These are phyloP conservation scores for Musa itinerans DNA, from an alignment of 176 grass and related monocot species.

Conservation along the genomic window DNA sequence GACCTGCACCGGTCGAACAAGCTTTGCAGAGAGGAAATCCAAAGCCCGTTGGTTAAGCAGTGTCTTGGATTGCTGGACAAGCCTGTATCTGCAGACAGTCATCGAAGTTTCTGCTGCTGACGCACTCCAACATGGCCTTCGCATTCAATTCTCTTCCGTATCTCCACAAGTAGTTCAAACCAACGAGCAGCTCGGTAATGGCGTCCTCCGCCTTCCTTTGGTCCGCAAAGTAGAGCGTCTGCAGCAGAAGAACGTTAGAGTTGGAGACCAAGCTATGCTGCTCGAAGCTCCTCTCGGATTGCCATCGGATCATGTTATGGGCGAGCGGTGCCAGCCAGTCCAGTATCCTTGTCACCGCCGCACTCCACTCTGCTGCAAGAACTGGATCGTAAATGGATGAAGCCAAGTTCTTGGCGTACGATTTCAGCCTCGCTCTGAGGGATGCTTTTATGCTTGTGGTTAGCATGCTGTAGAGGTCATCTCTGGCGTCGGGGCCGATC, in stretches of 20 bases:
- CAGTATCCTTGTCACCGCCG: conserved; percentile 42
- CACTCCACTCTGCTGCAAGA: conserved; percentile 50
- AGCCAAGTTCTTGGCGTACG: neutral
- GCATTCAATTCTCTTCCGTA: conserved; percentile 31
- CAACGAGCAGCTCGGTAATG: conserved; percentile 58
- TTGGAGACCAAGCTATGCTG: conserved; percentile 33
- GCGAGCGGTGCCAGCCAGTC: conserved; percentile 75
- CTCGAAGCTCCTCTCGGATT: conserved; percentile 57
- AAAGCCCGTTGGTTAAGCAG: too few species aligned
- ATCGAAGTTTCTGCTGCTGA: conserved; percentile 23
- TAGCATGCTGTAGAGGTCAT: conserved; percentile 59
- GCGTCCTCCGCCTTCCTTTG: conserved; percentile 54
- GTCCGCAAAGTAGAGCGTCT: conserved; percentile 76
- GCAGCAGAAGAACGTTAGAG: conserved; percentile 45
- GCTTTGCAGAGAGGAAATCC: too few species aligned
- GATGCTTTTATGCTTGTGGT: conserved; percentile 37
- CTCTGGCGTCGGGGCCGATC: conserved; percentile 52
- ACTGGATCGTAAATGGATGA: conserved; percentile 25
- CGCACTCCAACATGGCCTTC: conserved; percentile 16
- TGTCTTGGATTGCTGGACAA: neutral
- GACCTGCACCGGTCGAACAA: too few species aligned
- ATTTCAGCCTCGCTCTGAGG: conserved; percentile 39
- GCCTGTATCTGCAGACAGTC: neutral
- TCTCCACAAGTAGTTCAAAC: conserved; percentile 59
- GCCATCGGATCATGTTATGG: conserved; percentile 64